Conservation (phyloP, 2,329 filamentous ascomycete species). For the Penicillium oxalicum region DNA sequence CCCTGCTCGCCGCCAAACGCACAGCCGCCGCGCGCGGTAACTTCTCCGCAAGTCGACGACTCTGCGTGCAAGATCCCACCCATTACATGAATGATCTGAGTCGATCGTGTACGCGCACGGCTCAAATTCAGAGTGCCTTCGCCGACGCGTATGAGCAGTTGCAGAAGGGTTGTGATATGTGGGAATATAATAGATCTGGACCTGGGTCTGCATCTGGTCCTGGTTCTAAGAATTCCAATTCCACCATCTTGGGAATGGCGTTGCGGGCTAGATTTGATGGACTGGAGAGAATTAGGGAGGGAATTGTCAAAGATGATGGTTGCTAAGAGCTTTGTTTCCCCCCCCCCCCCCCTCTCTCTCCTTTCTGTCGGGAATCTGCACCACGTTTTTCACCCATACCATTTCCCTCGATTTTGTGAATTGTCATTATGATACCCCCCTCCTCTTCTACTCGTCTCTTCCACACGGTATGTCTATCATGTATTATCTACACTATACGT, state of each 20-base stretch:
- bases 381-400: too few species aligned
- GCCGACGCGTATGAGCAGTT: constrained; percentile 24
- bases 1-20: constrained; percentile 32
- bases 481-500: too few species aligned
- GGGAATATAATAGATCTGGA: constrained; percentile 13
- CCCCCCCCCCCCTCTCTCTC: background rate
- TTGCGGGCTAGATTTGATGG: constrained; percentile 29
- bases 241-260: constrained; percentile 19
- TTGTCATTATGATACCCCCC: too few species aligned
- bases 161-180: constrained; percentile 17
- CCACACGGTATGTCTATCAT: too few species aligned
- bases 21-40: constrained; percentile 31
- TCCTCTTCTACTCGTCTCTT: too few species aligned
- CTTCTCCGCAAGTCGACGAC: constrained; percentile 27
- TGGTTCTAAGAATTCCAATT: background rate
- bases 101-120: constrained; percentile 42
- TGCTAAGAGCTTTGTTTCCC: too few species aligned
- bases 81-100: constrained; percentile 55
- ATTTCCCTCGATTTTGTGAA: too few species aligned
- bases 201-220: too few species aligned
- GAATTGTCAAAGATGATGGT: constrained; percentile 1
- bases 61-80: constrained; percentile 56
- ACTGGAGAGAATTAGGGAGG: constrained; percentile 15
- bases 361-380: background rate
- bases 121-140: constrained; percentile 46